Base-by-base conservation (phyloP, 345 rosid species). In the Eutrema heterophyllum region DNA sequence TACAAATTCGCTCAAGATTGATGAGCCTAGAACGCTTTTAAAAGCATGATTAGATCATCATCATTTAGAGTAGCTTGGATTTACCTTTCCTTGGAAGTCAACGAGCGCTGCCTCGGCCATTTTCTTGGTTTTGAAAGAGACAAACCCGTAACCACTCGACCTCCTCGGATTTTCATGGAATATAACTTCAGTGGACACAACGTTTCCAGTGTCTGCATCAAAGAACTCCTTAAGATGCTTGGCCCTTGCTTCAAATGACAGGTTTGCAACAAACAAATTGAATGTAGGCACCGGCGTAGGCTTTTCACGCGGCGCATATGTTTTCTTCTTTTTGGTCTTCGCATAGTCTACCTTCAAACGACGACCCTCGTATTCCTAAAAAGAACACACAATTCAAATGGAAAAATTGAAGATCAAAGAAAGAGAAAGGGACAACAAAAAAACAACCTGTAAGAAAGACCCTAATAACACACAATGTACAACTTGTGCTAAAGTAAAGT, bases 61-160 rank as follows among this genome's bases (percentile, higher is more conserved):
- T 7, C 49, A 38, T 59, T 6, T 7, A 5, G 14, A 29, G 48
- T 30, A 58, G 29, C 6, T 67, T 48, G 72, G 44, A 72, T 54
- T 57, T 80, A 92, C 97, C 96, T 92, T 89, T 62, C 84, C 96
- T 76, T 85, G 78, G 56, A 85, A 86, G 52, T 85, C 60, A 75
- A 83, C 41, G 59, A 89, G 69, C 4, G 94, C 94, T 12, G 74
- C 81, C 12, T 92, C 94, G 5, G 94, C 97, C 55, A 78, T 86
- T 79, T 81, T 88, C 82, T 86, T 89, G 78, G 85, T 77, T 79
- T 86, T 87, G 83, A 92, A 89, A 48, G 93, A 77, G 41, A 89
- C 94, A 84, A 92, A 88, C 10, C 94, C 96, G 62, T 89, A 88
- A 8, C 97, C 96, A 51, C 96, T 80, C 18, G 92, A 81, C 81